Evolutionary conservation across 2,329 filamentous ascomycete genomes (phyloP), one percentile per base, ranked within the genome.

Genomic region (Fusarium xylarioides): DNA sequence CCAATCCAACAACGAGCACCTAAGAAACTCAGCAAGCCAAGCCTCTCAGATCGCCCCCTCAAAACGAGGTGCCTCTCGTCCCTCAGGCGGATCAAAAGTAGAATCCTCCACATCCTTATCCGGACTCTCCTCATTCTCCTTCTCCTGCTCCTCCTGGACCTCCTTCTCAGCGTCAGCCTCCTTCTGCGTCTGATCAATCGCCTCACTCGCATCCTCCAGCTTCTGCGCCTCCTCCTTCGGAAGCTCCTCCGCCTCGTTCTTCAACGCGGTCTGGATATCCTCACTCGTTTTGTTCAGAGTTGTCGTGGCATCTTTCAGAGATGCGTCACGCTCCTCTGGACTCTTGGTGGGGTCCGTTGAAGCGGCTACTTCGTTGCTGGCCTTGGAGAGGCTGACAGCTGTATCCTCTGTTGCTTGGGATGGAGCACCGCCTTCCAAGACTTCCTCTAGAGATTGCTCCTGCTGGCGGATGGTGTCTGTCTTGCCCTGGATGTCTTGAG

Each of bases 21-120:
- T 2, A 3, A 28, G 2, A 8, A 23, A 21, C 28, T 5, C 6
- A 32, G 26, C 16, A 26, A 15, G 2, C 15, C 11, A 2, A 4
- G 15, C 5, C 11, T 19, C 3, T 16, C 7, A 18, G 23, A 55
- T 18, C 11, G 7, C 28, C 3, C 53, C 53, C 28, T 56, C 53
- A 23, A 56, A 56, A 19, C 21, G 21, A 34, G 53, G 30, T n/a
- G 38, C 38, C 37, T 56, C 54, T 11, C 37, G 4, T 26, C 16
- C 37, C 21, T 56, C 38, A 4, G 54, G n/a, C 1, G 28, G 26
- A 2, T 56, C 54, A 15, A 56, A 56, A 2, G 14, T 23, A 21
- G 4, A 0, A 7, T 56, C 28, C 6, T 58, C 55, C 5, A 58
- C 42, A 7, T 58, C 43, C 2, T 30, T 23, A 8, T 37, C 21